These are phyloP conservation scores for Hysterium pulicare DNA, from an alignment of 2,329 filamentous ascomycete species.

Conservation along the genomic window DNA sequence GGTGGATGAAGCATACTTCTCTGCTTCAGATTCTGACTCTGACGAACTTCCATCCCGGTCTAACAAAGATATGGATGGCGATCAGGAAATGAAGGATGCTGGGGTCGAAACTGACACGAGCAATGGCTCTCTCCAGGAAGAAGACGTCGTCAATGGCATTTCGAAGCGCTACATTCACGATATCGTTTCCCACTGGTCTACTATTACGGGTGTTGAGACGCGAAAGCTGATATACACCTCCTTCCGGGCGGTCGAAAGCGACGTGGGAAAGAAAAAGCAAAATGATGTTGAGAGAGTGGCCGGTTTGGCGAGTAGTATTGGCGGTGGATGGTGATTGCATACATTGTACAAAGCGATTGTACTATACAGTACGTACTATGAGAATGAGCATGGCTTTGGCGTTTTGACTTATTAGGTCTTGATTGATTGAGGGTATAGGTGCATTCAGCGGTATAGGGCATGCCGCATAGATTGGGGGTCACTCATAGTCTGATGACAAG, in stretches of 20 bases:
- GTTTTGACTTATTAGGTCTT: too few species aligned
- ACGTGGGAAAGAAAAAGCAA: conserved; percentile 69
- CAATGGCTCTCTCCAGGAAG: too few species aligned
- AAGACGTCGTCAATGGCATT: conserved; percentile 57
- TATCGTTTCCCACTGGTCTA: conserved; percentile 72
- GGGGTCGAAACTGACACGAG: conserved; percentile 9
- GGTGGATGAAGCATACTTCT: conserved; percentile 76
- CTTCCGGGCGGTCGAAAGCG: conserved; percentile 88
- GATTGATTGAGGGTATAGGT: too few species aligned
- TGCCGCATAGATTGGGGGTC: too few species aligned
- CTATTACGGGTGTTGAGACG: conserved; percentile 65
- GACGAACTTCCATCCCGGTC: conserved; percentile 27
- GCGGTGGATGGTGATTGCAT: conserved; percentile 88
- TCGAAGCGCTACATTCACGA: conserved; percentile 63
- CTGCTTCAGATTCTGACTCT: conserved; percentile 59
- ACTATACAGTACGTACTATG: too few species aligned
- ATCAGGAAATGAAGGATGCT: conserved; percentile 28
- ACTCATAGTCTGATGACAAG: too few species aligned
- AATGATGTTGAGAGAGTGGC: conserved; percentile 77
- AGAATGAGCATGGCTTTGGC: too few species aligned
- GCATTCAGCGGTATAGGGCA: too few species aligned
- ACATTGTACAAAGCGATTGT: too few species aligned
- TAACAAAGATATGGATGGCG: conserved; percentile 35
- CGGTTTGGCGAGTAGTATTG: conserved; percentile 84
- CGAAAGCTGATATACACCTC: conserved; percentile 78